Conservation (phyloP, 2,329 filamentous ascomycete genomes). For the Colletotrichum incanum region DNA sequence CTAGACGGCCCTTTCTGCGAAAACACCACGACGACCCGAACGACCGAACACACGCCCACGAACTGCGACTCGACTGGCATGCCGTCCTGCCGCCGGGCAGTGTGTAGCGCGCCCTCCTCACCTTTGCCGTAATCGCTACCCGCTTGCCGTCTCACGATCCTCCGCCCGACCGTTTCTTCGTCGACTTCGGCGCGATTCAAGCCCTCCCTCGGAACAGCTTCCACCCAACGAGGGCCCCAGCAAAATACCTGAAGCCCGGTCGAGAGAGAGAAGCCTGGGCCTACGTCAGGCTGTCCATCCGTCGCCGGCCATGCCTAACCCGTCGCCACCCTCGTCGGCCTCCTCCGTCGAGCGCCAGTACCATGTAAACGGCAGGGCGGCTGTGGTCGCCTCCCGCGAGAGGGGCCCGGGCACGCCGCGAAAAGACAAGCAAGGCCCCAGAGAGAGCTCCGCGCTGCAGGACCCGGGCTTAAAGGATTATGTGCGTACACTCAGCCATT, state of each 20-base stretch:
- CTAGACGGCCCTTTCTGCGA: slow-evolving; percentile 1
- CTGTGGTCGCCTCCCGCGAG: slow-evolving; percentile 60
- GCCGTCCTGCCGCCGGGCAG: slow-evolving; percentile 40
- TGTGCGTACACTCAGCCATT: slow-evolving; percentile 64
- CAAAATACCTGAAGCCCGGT: slow-evolving; percentile 2
- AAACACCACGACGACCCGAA: background rate
- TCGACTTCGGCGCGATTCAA: background rate
- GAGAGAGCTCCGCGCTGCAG: slow-evolving; percentile 77
- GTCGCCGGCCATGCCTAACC: slow-evolving; percentile 54
- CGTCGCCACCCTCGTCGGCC: slow-evolving; percentile 46
- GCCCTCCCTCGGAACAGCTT: slow-evolving; percentile 1
- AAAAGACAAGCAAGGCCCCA: slow-evolving; percentile 67
- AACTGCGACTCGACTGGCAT: slow-evolving; percentile 33
- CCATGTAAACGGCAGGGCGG: slow-evolving; percentile 61
- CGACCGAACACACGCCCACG: slow-evolving; percentile 1
- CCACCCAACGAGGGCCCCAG: slow-evolving; percentile 14
- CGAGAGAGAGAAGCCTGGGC: slow-evolving; percentile 12
- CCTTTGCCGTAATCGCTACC: slow-evolving; percentile 26
- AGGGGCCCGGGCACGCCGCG: slow-evolving; percentile 72
- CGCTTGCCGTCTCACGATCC: slow-evolving; percentile 3
- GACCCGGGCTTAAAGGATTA: slow-evolving; percentile 87
- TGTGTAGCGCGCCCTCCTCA: slow-evolving; percentile 33
- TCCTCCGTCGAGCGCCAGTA: slow-evolving; percentile 56
- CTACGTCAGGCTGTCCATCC: slow-evolving; percentile 11
- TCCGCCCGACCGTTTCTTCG: background rate